Evolutionary conservation across 2,329 filamentous ascomycete species (phyloP).

Genomic region (Hypocrella siamensis): DNA sequence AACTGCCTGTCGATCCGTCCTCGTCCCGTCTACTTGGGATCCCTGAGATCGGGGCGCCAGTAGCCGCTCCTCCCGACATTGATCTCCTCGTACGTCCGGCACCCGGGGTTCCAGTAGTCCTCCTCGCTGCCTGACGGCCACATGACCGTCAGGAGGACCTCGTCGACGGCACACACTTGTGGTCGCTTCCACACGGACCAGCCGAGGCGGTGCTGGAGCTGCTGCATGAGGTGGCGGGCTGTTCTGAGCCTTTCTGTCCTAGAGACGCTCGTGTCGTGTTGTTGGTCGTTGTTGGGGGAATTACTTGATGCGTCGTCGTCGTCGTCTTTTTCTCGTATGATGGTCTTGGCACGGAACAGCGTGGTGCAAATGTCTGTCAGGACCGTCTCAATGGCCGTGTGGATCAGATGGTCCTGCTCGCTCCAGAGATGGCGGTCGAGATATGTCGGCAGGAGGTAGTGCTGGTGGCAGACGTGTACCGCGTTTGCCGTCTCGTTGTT

Average conservation of each 20-base stretch:
- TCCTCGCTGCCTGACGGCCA: conserved; percentile 41
- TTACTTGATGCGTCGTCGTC: too few relatives aligned
- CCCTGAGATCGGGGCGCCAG: conserved; percentile 7
- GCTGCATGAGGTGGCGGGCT: too few relatives aligned
- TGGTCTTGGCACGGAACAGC: conserved; percentile 8
- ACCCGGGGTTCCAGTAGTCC: conserved; percentile 30
- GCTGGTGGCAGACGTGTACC: conserved; percentile 25
- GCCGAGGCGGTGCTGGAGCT: too few relatives aligned
- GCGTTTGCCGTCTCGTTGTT: conserved; percentile 21
- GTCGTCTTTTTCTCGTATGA: not conserved
- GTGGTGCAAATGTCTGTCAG: conserved; percentile 21
- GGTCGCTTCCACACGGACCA: conserved; percentile 48
- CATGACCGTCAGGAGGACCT: conserved; percentile 47
- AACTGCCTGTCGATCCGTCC: too few relatives aligned
- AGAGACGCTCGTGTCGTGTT: too few relatives aligned
- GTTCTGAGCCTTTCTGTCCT: too few relatives aligned
- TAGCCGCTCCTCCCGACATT: conserved; percentile 7
- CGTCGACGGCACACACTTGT: conserved; percentile 31
- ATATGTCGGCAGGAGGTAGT: conserved; percentile 22
- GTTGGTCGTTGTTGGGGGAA: too few relatives aligned
- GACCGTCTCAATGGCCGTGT: conserved; percentile 24
- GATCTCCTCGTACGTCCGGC: conserved; percentile 13
- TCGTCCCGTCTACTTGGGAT: too few relatives aligned
- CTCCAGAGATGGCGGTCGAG: conserved; percentile 14
- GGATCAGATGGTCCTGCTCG: conserved; percentile 26